Conservation (phyloP, 345 rosid genomes). For the Eucalyptus globulus region DNA sequence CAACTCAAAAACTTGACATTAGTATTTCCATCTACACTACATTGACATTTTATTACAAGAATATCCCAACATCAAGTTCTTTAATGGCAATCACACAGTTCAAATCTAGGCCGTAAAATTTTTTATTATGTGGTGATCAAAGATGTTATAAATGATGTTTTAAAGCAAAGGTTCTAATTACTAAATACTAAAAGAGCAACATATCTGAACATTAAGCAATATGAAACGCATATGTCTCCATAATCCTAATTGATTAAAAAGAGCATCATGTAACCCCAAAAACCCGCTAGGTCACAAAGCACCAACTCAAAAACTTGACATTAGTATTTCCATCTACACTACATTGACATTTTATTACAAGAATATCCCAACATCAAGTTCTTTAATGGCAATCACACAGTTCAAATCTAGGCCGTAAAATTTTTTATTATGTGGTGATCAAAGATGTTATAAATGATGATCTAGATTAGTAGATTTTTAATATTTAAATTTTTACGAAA, state of each 20-base stretch:
- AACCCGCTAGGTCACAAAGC: background rate
- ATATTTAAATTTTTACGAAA: background rate
- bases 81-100: background rate
- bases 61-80: background rate
- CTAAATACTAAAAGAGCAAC: background rate
- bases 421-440: background rate
- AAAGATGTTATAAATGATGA: background rate
- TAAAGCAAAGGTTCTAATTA: background rate
- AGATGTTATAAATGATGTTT: no score
- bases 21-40: background rate
- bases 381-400: background rate
- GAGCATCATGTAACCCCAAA: background rate
- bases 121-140: background rate
- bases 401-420: background rate
- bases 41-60: background rate
- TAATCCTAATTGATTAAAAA: background rate
- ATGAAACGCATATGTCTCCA: background rate
- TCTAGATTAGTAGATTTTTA: background rate
- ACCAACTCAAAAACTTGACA: background rate
- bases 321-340: background rate
- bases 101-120: background rate
- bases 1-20: background rate
- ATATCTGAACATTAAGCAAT: background rate
- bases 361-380: background rate
- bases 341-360: background rate